Percentiles rank a stretch among this genome's conserved stretches.
phyloP scores from a whole-genome alignment of 768 basidiomycete species.

The Megacollybia marginata region DNA sequence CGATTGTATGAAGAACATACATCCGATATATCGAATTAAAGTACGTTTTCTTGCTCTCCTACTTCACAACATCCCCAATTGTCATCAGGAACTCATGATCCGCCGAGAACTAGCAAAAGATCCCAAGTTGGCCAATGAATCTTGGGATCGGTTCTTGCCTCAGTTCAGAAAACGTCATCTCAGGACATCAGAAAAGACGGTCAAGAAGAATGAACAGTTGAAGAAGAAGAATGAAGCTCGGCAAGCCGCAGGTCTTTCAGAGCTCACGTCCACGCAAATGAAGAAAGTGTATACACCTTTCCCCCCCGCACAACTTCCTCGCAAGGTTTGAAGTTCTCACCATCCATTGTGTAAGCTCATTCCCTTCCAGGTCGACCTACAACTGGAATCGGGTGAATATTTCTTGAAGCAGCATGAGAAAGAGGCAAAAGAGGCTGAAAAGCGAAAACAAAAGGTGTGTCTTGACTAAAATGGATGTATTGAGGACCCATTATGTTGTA shows the following conservation, averaged over 20 bases:
- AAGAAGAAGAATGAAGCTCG: constrained; percentile 56
- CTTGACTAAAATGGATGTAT: background rate
- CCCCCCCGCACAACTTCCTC: constrained; percentile 89
- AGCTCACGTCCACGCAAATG: constrained; percentile 41
- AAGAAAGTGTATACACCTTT: constrained; percentile 99
- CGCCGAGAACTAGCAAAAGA: constrained; percentile 96
- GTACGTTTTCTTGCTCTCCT: constrained; percentile 27
- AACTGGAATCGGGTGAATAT: constrained; percentile 96
- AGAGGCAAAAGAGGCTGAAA: constrained; percentile 62
- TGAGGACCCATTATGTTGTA: constrained; percentile 19
- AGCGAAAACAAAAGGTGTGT: constrained; percentile 69
- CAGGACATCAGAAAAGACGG: constrained; percentile 90
- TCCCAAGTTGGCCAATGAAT: constrained; percentile 87
- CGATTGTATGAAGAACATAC: constrained; percentile 99
- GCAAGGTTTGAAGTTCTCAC: constrained; percentile 51
- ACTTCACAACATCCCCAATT: background rate
- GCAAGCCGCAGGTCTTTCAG: constrained; percentile 55
- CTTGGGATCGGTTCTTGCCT: constrained; percentile 97
- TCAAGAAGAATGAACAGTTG: constrained; percentile 74
- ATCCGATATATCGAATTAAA: constrained; percentile 99
- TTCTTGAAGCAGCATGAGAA: constrained; percentile 92
- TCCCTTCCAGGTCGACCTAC: constrained; percentile 65
- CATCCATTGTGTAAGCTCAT: background rate
- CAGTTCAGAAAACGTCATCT: constrained; percentile 91
- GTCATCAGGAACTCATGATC: constrained; percentile 88